Evolutionary conservation across 352 stramenopile species (phyloP), one percentile per base, ranked within the genome.

Genomic region (Saprolegnia diclina): DNA sequence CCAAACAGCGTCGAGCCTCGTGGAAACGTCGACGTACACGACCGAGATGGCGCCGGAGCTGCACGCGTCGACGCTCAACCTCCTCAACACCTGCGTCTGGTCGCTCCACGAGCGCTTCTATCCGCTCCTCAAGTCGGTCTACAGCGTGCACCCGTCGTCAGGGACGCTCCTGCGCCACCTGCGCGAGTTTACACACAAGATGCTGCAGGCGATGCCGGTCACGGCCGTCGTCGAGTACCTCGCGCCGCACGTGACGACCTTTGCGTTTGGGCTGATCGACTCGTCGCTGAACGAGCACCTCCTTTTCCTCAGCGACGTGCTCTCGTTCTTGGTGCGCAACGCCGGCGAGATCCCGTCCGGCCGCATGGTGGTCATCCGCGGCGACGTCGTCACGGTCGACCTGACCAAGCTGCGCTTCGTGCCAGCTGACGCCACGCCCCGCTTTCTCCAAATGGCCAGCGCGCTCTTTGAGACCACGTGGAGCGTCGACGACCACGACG

Each of bases 61-160:
- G 3, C 42, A 46, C 38, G 62, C 32, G n/a, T 29, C 62, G 18
- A 46, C 42, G 29, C 62, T 68, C 32, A 68, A 68, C 32, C 32
- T 68, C 14, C 50, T 61, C 19, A 68, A n/a, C 42, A 26, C 24
- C 10, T 56, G 62, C 50, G 35, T 46, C 2, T 10, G 65, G 18
- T 29, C 42, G 18, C 29, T 68, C 7, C 62, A 68, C 14, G 62
- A 46, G 13, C 29, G 46, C 19, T 68, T 68, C 24, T 68, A 68
- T 29, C 14, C 19, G 16, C 19, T 35, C 4, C 26, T 68, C 50
- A 46, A 46, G 32, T n/a, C 19, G 13, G n/a, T 68, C 50, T 68
- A 68, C 62, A 40, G 22, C 16, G 46, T 37, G 22, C 6, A 19
- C 0, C 16, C 62, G 29, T 46, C 42, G 9, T 18, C 24, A 13